A percentile compares a stretch with the other conserved stretches of the same genome.
phyloP scores from a whole-genome alignment of 495 filamentous ascomycete species.

The Tuber indicum region DNA sequence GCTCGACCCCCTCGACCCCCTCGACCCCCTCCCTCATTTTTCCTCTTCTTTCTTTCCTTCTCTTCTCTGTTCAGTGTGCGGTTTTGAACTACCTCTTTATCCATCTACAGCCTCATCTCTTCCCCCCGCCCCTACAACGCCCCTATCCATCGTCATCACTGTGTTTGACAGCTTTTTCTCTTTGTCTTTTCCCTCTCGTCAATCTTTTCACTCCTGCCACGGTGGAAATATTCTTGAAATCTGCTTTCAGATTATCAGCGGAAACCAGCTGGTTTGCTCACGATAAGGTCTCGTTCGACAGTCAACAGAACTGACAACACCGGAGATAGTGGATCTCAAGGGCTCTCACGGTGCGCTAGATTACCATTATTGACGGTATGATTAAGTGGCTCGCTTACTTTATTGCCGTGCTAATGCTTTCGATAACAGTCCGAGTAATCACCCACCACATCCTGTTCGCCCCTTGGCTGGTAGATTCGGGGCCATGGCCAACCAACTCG shows the following conservation, averaged over 20 bases:
- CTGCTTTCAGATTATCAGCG: background rate
- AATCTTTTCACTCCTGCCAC: background rate
- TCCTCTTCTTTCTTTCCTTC: background rate
- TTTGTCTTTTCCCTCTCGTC: background rate
- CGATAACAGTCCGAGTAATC: too few relatives aligned
- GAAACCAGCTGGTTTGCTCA: too few relatives aligned
- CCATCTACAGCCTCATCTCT: background rate
- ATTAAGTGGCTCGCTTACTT: too few relatives aligned
- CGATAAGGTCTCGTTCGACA: too few relatives aligned
- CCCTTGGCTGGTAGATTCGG: too few relatives aligned
- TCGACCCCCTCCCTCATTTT: background rate
- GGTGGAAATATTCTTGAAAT: background rate
- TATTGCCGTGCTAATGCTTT: too few relatives aligned
- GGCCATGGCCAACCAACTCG: too few relatives aligned
- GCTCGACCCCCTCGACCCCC: too few relatives aligned
- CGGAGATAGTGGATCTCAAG: background rate
- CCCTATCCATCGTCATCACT: background rate
- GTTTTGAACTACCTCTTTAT: background rate
- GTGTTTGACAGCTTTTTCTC: background rate
- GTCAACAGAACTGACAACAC: too few relatives aligned
- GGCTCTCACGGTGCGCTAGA: too few relatives aligned
- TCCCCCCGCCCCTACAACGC: background rate
- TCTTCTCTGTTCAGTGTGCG: background rate
- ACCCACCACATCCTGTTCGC: too few relatives aligned
- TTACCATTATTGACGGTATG: too few relatives aligned